Base-by-base conservation (phyloP, 371 early-diverging fungal genomes). In the Mucor saturninus region DNA sequence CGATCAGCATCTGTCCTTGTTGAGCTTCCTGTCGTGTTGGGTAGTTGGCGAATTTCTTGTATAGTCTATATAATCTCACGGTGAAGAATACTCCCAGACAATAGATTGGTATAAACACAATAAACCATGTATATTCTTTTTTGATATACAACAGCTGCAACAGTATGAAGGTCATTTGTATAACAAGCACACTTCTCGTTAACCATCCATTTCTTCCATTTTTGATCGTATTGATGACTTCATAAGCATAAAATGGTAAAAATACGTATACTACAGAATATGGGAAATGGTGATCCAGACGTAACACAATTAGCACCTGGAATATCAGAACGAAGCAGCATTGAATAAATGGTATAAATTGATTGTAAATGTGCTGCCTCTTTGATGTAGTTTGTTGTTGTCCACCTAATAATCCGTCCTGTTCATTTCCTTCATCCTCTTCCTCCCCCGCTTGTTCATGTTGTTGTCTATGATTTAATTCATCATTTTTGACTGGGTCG, bases 31-130 rank as follows among this genome's bases (percentile, higher is more conserved):
- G 80, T 14, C 77, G 72, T 21, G 80, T 77, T 6, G 79, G 67
- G 57, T 85, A 62, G 37, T 56, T 65, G 11, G 77, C 79, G 60
- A 81, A 79, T 7, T 63, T 59, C 14, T 67, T 67, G 46, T 84
- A 84, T 26, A 87, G 79, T 21, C 69, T 31, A 8, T 75, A 64
- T 40, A 91, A 68, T 56, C 82, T 68, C 13, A 84, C 29, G 7
- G 73, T 61, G 66, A 83, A 86, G 66, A 83, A 81, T 62, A 87
- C 49, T 11, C 85, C 88, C 39, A 85, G 76, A 42, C 93, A 66
- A 63, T 91, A 94, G 10, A 85, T 62, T 0, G 96, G 96, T 15
- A 87, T 82, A 71, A 95, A 94, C 11, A 91, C 80, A 14, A 90
- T 56, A 2, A 72, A 85, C 94, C 93, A 92, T n/a, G 71, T 56